These are phyloP conservation scores for Lycium barbarum DNA, from an alignment of 257 asterid species.

Conservation along the genomic window DNA sequence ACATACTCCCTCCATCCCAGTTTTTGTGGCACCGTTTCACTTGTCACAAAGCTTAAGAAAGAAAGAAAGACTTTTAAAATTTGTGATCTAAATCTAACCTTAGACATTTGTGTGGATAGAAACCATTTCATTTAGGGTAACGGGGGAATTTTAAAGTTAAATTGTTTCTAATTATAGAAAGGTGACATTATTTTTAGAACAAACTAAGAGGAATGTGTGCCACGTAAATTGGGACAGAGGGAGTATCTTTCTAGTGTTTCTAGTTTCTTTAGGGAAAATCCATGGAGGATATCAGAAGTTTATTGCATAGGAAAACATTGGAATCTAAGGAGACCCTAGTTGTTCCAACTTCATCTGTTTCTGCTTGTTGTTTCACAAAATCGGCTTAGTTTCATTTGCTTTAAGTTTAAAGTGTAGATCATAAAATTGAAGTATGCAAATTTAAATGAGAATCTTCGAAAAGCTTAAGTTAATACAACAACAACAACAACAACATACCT, in stretches of 20 bases:
- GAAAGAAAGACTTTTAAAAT: too few species aligned
- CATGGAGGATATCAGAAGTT: background rate
- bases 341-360: conserved; percentile 5
- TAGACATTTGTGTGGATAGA: too few species aligned
- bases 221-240: too few species aligned
- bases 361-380: background rate
- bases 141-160: too few species aligned
- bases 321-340: background rate
- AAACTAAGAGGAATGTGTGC: too few species aligned
- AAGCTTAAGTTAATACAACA: background rate
- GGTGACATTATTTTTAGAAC: too few species aligned
- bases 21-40: too few species aligned
- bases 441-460: background rate
- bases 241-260: background rate
- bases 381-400: background rate
- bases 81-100: too few species aligned
- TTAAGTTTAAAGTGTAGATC: background rate
- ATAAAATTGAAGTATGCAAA: background rate
- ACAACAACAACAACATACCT: too few species aligned
- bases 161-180: too few species aligned
- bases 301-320: background rate
- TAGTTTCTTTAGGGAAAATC: background rate
- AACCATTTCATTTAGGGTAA: too few species aligned
- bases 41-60: too few species aligned
- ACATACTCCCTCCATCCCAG: background rate